These are phyloP conservation scores for Cercospora berteroae DNA, from an alignment of 2,329 filamentous ascomycete species.

Conservation along the genomic window DNA sequence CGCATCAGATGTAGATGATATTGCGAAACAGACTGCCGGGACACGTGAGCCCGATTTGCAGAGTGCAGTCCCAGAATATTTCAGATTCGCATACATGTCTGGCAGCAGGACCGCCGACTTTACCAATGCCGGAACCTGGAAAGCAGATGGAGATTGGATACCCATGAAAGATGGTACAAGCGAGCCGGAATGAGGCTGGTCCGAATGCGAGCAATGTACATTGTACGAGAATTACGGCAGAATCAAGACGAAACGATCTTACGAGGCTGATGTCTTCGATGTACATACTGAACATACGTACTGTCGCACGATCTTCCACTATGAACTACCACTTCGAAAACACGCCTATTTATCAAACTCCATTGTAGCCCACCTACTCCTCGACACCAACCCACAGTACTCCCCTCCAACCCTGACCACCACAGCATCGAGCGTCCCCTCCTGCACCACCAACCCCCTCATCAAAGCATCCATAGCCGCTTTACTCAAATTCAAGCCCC, in stretches of 20 bases:
- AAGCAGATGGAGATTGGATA: slow-evolving; percentile 61
- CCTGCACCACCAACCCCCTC: neutral
- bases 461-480: neutral
- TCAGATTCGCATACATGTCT: slow-evolving; percentile 71
- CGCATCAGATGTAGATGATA: neutral
- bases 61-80: slow-evolving; percentile 62
- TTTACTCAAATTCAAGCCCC: neutral
- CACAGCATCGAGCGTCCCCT: neutral
- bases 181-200: neutral
- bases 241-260: neutral
- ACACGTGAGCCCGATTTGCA: slow-evolving; percentile 36
- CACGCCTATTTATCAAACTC: neutral
- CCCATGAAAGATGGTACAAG: slow-evolving; percentile 62
- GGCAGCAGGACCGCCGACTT: slow-evolving; percentile 67
- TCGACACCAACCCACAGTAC: neutral
- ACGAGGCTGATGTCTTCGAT: neutral
- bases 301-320: neutral
- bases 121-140: slow-evolving; percentile 72
- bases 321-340: too few species aligned
- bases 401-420: neutral
- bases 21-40: neutral
- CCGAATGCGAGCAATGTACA: neutral
- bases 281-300: neutral
- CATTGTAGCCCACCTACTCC: neutral
- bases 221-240: neutral